Evolutionary conservation across 768 basidiomycete genomes (phyloP).

Genomic region (Chalciporus chontae): DNA sequence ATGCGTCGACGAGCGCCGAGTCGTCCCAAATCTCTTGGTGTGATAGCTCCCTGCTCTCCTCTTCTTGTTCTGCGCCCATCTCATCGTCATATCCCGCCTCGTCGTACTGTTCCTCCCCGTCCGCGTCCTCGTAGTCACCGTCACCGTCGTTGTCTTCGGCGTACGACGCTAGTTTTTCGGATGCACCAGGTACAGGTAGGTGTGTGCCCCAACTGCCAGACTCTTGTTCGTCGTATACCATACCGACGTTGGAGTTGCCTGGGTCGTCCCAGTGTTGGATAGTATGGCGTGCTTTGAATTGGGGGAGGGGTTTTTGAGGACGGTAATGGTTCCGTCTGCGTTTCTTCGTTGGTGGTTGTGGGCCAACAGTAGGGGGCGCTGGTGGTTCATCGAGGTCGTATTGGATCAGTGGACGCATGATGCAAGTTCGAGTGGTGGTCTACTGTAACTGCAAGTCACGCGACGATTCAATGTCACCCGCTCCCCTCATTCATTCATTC

Average conservation of each 20-base stretch:
- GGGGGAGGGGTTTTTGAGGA: background rate
- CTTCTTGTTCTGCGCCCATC: constrained; percentile 33
- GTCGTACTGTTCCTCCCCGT: constrained; percentile 22
- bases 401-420: constrained; percentile 27
- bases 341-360: constrained; percentile 49
- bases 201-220: background rate
- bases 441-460: background rate
- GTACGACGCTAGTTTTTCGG: constrained; percentile 2
- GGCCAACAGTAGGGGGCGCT: background rate
- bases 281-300: constrained; percentile 9
- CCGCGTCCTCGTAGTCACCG: background rate
- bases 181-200: background rate
- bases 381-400: constrained; percentile 26
- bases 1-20: constrained; percentile 75
- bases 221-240: constrained; percentile 33
- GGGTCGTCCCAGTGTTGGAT: constrained; percentile 47
- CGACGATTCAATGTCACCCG: background rate
- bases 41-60: constrained; percentile 61
- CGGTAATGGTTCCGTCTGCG: constrained; percentile 33
- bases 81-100: constrained; percentile 21
- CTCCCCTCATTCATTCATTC: too few species aligned
- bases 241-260: constrained; percentile 18
- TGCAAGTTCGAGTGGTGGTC: background rate
- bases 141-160: constrained; percentile 1
- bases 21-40: constrained; percentile 86